phyloP scores from a whole-genome alignment of 1,139 yeast species.

The Entelexis paramagnoliae region DNA sequence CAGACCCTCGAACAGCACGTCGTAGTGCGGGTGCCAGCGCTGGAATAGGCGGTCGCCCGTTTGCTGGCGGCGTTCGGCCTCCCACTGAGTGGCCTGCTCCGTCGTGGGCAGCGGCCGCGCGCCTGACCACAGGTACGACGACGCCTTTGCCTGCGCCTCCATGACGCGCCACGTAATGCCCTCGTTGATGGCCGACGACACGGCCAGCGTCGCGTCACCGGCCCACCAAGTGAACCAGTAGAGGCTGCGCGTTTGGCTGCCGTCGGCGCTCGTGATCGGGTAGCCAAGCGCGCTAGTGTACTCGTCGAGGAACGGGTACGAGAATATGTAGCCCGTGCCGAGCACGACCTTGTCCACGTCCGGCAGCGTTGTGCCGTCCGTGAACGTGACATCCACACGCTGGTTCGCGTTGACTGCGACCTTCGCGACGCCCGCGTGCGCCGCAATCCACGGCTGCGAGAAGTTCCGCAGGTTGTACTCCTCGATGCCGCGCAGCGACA shows the following conservation, averaged over 20 bases:
- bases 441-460: conserved; percentile 25
- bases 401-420: conserved; percentile 12
- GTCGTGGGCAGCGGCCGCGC: conserved; percentile 18
- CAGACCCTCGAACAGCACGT: conserved; percentile 22
- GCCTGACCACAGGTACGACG: conserved; percentile 23
- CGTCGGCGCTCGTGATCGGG: conserved; percentile 19
- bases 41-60: conserved; percentile 22
- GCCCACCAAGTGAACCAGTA: conserved; percentile 27
- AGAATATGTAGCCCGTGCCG: conserved; percentile 25
- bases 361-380: conserved; percentile 18
- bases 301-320: conserved; percentile 24
- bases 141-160: conserved; percentile 25
- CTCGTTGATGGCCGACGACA: conserved; percentile 23
- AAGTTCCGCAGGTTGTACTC: conserved; percentile 21
- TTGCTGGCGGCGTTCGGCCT: conserved; percentile 17
- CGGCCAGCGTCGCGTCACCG: conserved; percentile 24
- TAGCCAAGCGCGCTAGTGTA: conserved; percentile 19
- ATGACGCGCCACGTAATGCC: conserved; percentile 24
- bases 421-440: conserved; percentile 19
- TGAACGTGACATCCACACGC: conserved; percentile 18
- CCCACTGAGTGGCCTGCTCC: conserved; percentile 23
- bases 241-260: conserved; percentile 18
- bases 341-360: conserved; percentile 22
- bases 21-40: conserved; percentile 24
- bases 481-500: conserved; percentile 20